phyloP scores from a whole-genome alignment of 805 yeast species.

The Saturnispora serradocipensis region DNA sequence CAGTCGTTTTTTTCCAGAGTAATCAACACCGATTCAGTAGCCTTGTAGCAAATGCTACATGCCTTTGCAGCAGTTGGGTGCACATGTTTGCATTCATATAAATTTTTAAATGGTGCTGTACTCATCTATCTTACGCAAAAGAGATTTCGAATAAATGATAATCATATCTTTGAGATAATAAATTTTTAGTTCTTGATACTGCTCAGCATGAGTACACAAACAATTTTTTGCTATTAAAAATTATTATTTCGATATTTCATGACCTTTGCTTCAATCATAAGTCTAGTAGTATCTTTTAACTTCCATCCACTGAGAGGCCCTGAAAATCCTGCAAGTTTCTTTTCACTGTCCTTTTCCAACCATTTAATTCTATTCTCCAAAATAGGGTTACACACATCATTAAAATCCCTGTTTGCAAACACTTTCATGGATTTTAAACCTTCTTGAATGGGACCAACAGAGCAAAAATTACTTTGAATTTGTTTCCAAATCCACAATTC shows the following conservation, averaged over 20 bases:
- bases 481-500: slow-evolving; percentile 22
- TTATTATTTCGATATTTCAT: not conserved
- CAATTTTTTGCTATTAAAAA: not conserved
- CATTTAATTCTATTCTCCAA: slow-evolving; percentile 20
- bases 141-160: not conserved
- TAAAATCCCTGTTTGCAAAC: slow-evolving; percentile 16
- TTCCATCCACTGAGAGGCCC: slow-evolving; percentile 9
- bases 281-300: slow-evolving; percentile 6
- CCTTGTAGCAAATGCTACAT: slow-evolving; percentile 44
- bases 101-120: slow-evolving; percentile 21
- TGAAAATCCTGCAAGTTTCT: not conserved
- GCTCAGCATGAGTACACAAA: not conserved
- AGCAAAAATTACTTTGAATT: slow-evolving; percentile 18
- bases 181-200: not conserved
- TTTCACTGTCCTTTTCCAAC: slow-evolving; percentile 16
- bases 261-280: not conserved
- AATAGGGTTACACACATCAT: slow-evolving; percentile 15
- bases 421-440: slow-evolving; percentile 12
- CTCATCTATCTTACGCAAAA: not conserved
- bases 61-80: slow-evolving; percentile 34
- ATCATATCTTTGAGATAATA: not conserved
- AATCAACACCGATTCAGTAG: slow-evolving; percentile 37
- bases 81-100: slow-evolving; percentile 35
- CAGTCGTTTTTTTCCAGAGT: slow-evolving; percentile 38
- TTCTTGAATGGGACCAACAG: not conserved